Conservation (phyloP, 441 rosid genomes). For the Daphne laureola region DNA sequence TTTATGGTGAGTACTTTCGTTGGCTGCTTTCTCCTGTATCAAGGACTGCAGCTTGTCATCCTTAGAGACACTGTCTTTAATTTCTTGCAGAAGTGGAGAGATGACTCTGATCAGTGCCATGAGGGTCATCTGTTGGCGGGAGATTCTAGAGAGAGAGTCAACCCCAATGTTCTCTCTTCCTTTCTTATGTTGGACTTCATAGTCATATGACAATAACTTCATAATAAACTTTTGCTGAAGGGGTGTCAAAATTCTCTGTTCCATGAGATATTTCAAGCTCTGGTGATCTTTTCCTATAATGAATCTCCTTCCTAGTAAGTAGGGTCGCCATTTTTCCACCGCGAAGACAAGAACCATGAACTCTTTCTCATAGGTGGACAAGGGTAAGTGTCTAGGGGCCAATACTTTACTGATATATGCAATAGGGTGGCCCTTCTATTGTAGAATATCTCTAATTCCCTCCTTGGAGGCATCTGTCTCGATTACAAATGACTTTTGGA, state of each 20-base stretch:
- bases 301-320: neutral
- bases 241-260: neutral
- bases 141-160: neutral
- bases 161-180: neutral
- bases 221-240: neutral
- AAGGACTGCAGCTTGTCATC: neutral
- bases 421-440: neutral
- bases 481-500: neutral
- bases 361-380: neutral
- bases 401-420: neutral
- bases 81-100: neutral
- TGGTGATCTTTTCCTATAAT: neutral
- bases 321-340: neutral
- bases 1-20: neutral
- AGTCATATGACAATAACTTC: neutral
- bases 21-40: neutral
- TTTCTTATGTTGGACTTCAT: neutral
- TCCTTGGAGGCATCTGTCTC: neutral
- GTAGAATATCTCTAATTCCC: neutral
- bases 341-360: neutral
- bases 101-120: neutral
- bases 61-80: neutral
- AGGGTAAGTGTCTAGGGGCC: neutral
- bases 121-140: neutral
- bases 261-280: neutral